phyloP scores from a whole-genome alignment of 2,329 filamentous ascomycete species.

The Fusarium sp. region DNA sequence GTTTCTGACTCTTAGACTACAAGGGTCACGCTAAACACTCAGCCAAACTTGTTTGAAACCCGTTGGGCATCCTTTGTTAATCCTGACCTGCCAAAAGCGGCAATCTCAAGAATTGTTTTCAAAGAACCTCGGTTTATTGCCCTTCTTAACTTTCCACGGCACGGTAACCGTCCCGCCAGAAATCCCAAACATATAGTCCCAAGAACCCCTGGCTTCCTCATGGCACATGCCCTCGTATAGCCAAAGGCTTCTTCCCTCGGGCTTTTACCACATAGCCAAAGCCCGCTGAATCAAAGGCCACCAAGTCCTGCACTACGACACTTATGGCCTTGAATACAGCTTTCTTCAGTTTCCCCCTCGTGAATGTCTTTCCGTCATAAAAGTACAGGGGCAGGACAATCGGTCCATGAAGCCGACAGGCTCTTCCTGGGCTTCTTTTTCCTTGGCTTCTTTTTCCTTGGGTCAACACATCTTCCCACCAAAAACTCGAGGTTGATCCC shows the following conservation, averaged over 20 bases:
- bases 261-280: conserved; percentile 1
- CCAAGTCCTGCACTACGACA: conserved; percentile 15
- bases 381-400: conserved; percentile 27
- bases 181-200: not conserved
- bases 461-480: not conserved
- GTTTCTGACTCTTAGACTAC: too few species aligned
- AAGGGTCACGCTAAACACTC: too few species aligned
- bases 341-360: conserved; percentile 33
- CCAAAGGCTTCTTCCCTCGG: not conserved
- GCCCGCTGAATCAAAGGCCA: not conserved
- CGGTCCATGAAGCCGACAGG: not conserved
- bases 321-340: conserved; percentile 36
- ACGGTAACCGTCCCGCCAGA: too few species aligned
- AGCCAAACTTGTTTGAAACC: too few species aligned
- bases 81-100: too few species aligned
- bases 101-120: too few species aligned
- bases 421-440: not conserved
- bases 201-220: not conserved
- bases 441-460: not conserved
- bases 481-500: conserved; percentile 25
- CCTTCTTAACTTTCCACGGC: not conserved
- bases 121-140: not conserved
- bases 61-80: too few species aligned
- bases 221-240: not conserved
- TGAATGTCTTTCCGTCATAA: conserved; percentile 18